Evolutionary conservation across 2,329 filamentous ascomycete species (phyloP), one percentile per base, ranked within the genome.

Genomic region (Lasiodiplodia sp.): DNA sequence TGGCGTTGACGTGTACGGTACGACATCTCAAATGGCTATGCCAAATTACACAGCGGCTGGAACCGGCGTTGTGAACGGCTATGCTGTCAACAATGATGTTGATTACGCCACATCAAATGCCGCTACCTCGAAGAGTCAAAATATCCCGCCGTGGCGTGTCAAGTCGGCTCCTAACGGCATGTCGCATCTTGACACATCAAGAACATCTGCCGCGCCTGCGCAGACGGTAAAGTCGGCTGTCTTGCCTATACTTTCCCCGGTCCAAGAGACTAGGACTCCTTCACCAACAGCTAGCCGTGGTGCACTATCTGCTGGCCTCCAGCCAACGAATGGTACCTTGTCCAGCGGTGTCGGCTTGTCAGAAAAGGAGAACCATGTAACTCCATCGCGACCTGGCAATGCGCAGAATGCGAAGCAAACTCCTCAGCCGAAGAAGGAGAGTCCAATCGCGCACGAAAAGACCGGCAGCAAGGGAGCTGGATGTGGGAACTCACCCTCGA

Each of bases 211-310:
- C 52, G 71, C 73, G 37, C 72, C 76, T 25, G 75, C 78, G n/a
- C 78, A 79, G 53, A 77, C 79, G 63, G 71, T 77, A 62, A 76
- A 79, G 62, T 79, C 78, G 5, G 78, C 79, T 38, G 77, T 86
- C 85, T 70, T 85, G 34, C 83, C 86, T 85, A 71, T 85, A 25
- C 83, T 94, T 2, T 94, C 92, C 0, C 92, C 92, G 0, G 91
- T 94, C 0, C 91, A 91, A 66, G 92, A 94, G 79, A 86, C 87
- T 6, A 85, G 87, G n/a, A 91, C 90, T 0, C 90, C 91, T 2
- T 92, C 91, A 1, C 91, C 91, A 1, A 91, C 85, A 3, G 82
- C 86, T 14, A 81, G 82, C 67, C 84, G 90, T 67, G 88, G 85
- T 58, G 80, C 84, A 8, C 14, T 51, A 21, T 75, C 78, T 21